Evolutionary conservation across 2,329 filamentous ascomycete species (phyloP).

Genomic region (Escovopsis weberi): DNA sequence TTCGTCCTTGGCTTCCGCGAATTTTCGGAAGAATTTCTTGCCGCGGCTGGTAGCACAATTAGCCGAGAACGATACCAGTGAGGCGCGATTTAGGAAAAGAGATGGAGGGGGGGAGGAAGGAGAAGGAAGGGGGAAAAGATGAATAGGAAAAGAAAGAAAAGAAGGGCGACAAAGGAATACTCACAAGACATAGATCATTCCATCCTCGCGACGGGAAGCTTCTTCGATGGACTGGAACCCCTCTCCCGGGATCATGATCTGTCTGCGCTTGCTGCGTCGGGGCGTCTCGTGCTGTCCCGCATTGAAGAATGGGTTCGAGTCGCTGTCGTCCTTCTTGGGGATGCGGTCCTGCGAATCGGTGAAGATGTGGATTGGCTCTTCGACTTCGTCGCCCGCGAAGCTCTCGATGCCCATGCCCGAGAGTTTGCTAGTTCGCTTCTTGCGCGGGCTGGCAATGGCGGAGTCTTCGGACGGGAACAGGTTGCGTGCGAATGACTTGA

Average conservation of each 20-base stretch:
- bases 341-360: conserved; percentile 69
- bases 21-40: conserved; percentile 64
- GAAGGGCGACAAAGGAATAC: conserved; percentile 20
- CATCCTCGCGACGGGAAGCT: conserved; percentile 50
- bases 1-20: conserved; percentile 26
- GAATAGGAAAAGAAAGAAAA: not conserved
- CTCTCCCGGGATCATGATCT: conserved; percentile 41
- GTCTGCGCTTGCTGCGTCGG: conserved; percentile 40
- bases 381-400: conserved; percentile 41
- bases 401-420: conserved; percentile 40
- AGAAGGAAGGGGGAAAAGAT: no score
- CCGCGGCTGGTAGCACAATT: conserved; percentile 45
- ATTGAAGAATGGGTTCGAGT: conserved; percentile 58
- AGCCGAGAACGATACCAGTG: conserved; percentile 6
- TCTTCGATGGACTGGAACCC: conserved; percentile 46
- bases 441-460: conserved; percentile 43
- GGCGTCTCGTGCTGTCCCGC: conserved; percentile 23
- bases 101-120: no score
- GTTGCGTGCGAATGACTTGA: conserved; percentile 43
- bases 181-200: conserved; percentile 65
- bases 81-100: not conserved
- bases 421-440: conserved; percentile 43
- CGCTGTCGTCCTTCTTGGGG: conserved; percentile 49
- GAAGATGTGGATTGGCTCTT: conserved; percentile 54
- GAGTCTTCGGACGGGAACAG: conserved; percentile 48